Evolutionary conservation across 2,329 filamentous ascomycete genomes (phyloP).

Genomic region (Fusarium chaquense): DNA sequence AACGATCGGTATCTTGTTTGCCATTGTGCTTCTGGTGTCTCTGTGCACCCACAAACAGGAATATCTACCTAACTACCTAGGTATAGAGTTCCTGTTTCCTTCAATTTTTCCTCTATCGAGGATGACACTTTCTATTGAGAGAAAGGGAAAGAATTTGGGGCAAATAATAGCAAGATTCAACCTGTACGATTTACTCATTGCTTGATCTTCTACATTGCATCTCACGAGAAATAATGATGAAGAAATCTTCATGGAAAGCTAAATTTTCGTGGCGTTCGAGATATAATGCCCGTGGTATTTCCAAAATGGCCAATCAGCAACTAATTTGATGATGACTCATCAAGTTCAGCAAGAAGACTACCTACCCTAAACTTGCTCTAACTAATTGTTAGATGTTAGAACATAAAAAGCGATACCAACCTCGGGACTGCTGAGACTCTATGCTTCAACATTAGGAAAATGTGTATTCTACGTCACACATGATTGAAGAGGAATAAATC

Average conservation of each 20-base stretch:
- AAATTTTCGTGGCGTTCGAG: background rate
- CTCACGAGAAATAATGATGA: background rate
- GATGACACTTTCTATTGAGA: too few species aligned
- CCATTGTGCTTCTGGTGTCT: background rate
- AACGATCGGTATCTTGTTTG: background rate
- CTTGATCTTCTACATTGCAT: background rate
- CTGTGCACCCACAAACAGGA: too few species aligned
- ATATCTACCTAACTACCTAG: background rate
- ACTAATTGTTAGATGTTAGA: too few species aligned
- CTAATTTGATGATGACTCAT: too few species aligned
- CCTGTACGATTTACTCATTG: rapidly evolving
- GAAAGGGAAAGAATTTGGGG: too few species aligned
- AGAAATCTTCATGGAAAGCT: background rate
- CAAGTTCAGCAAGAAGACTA: too few species aligned
- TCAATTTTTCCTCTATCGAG: rapidly evolving
- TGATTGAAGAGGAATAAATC: too few species aligned
- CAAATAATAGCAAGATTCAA: rapidly evolving
- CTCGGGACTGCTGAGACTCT: too few species aligned
- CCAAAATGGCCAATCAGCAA: background rate
- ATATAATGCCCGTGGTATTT: background rate
- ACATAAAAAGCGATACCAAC: too few species aligned
- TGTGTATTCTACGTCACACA: too few species aligned
- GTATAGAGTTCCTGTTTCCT: background rate
- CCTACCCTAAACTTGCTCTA: too few species aligned
- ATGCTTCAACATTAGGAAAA: too few species aligned